Percentiles rank a stretch among this genome's conserved stretches.
phyloP scores from a whole-genome alignment of 2,329 filamentous ascomycete species.

The Phialemoniopsis sp. region DNA sequence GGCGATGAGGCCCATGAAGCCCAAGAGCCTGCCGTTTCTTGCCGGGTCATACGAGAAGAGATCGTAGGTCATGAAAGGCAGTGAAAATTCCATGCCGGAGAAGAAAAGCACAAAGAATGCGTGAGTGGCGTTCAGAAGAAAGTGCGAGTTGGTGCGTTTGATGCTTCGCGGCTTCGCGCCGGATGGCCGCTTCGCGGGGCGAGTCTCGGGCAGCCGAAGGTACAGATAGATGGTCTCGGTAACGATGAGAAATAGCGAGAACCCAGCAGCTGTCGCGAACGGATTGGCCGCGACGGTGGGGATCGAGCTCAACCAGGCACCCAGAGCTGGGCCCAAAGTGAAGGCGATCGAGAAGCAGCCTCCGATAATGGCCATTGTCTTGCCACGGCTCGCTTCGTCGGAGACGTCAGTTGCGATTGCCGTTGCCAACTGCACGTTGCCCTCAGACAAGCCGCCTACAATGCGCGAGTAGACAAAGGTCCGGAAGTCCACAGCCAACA shows the following conservation, averaged over 20 bases:
- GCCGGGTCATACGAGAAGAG: conserved; percentile 79
- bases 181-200: conserved; percentile 45
- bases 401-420: conserved; percentile 97
- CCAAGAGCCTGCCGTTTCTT: conserved; percentile 80
- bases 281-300: conserved; percentile 80
- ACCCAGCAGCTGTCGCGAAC: conserved; percentile 86
- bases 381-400: conserved; percentile 75
- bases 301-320: conserved; percentile 78
- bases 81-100: conserved; percentile 95
- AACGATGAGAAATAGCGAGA: conserved; percentile 80
- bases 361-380: conserved; percentile 94
- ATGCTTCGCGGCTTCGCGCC: conserved; percentile 4
- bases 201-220: conserved; percentile 78
- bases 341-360: conserved; percentile 97
- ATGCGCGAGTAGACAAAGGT: conserved; percentile 93
- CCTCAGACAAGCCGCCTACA: conserved; percentile 90
- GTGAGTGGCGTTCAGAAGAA: conserved; percentile 79
- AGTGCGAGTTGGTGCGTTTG: conserved; percentile 73
- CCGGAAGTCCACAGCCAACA: conserved; percentile 86
- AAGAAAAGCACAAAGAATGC: conserved; percentile 94
- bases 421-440: conserved; percentile 93
- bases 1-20: conserved; percentile 86
- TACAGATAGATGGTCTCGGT: conserved; percentile 88
- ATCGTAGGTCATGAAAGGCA: conserved; percentile 96
- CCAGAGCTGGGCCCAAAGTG: conserved; percentile 90